phyloP scores from a whole-genome alignment of 768 basidiomycete genomes.

The Podaxis mareebaensis region DNA sequence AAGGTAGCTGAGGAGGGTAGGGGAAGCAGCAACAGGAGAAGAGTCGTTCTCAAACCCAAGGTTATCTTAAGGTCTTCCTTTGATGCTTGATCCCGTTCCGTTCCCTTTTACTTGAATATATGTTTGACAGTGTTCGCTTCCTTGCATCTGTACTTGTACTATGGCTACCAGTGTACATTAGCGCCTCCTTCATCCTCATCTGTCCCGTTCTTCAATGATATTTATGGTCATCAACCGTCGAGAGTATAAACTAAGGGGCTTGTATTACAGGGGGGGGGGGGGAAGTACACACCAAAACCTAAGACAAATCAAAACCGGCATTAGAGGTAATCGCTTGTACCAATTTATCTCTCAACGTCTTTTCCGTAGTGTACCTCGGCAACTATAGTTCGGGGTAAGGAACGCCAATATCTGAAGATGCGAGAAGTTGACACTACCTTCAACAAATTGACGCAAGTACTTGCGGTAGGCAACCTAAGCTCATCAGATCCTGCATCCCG shows the following conservation, averaged over 20 bases:
- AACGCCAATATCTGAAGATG: not conserved
- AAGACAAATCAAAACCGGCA: slow-evolving; percentile 94
- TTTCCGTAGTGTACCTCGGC: slow-evolving; percentile 66
- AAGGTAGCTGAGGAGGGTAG: slow-evolving; percentile 5
- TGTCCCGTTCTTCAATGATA: not conserved
- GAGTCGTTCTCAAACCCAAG: slow-evolving; percentile 19
- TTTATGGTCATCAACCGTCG: not conserved
- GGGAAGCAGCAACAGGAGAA: slow-evolving; percentile 6
- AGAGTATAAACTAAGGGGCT: not conserved
- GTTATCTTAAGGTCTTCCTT: slow-evolving; percentile 17
- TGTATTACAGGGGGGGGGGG: not conserved
- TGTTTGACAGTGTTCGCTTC: not conserved
- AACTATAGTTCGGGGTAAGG: slow-evolving; percentile 43
- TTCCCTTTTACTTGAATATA: not conserved
- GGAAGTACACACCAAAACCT: slow-evolving; percentile 13
- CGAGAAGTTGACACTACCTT: slow-evolving; percentile 53
- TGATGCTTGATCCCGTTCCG: not conserved
- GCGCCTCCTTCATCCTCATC: not conserved
- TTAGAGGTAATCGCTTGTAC: slow-evolving; percentile 84
- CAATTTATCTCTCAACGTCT: slow-evolving; percentile 69
- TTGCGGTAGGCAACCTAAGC: slow-evolving; percentile 68
- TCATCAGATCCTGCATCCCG: slow-evolving; percentile 78
- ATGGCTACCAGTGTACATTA: not conserved
- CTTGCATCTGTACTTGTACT: slow-evolving; percentile 6
- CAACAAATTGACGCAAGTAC: slow-evolving; percentile 90